phyloP scores from a whole-genome alignment of 2,329 filamentous ascomycete species.

The Shiraia bambusicola region DNA sequence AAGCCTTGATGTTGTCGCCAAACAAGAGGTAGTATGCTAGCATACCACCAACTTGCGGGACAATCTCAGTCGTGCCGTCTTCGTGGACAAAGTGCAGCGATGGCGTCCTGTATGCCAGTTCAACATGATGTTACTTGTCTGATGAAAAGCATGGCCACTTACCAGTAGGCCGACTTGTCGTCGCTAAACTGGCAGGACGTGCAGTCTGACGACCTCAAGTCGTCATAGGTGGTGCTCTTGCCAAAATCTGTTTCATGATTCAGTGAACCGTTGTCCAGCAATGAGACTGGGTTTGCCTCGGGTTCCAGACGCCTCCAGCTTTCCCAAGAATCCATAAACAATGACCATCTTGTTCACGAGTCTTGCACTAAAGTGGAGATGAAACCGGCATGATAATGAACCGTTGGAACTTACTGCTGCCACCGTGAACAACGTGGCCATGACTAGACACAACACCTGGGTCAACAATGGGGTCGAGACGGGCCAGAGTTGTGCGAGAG shows the following conservation, averaged over 20 bases:
- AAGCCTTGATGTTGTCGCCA: conserved; percentile 67
- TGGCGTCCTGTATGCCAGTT: conserved; percentile 52
- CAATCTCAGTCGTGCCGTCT: conserved; percentile 65
- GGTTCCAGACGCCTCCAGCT: too few species aligned
- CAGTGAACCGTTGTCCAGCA: conserved; percentile 17
- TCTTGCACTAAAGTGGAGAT: conserved; percentile 46
- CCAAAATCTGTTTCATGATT: conserved; percentile 53
- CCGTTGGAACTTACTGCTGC: conserved; percentile 57
- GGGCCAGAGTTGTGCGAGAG: conserved; percentile 61
- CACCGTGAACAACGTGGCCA: conserved; percentile 38
- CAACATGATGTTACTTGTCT: neutral
- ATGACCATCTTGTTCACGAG: conserved; percentile 8
- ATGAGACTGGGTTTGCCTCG: conserved; percentile 24
- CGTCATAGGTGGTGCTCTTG: conserved; percentile 61
- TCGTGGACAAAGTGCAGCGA: conserved; percentile 67
- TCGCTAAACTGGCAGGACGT: conserved; percentile 61
- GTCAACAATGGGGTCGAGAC: conserved; percentile 52
- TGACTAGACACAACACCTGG: conserved; percentile 31
- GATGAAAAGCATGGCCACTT: conserved; percentile 1
- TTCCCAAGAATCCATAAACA: conserved; percentile 2
- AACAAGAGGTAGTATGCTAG: conserved; percentile 77
- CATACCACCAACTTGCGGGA: conserved; percentile 57
- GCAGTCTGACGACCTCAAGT: conserved; percentile 65
- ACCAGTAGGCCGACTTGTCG: conserved; percentile 48
- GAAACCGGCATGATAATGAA: conserved; percentile 6